A percentile compares a stretch with the other conserved stretches of the same genome.
Conservation (phyloP, 2,329 filamentous ascomycete species). For the Hypoxylon sp. region DNA sequence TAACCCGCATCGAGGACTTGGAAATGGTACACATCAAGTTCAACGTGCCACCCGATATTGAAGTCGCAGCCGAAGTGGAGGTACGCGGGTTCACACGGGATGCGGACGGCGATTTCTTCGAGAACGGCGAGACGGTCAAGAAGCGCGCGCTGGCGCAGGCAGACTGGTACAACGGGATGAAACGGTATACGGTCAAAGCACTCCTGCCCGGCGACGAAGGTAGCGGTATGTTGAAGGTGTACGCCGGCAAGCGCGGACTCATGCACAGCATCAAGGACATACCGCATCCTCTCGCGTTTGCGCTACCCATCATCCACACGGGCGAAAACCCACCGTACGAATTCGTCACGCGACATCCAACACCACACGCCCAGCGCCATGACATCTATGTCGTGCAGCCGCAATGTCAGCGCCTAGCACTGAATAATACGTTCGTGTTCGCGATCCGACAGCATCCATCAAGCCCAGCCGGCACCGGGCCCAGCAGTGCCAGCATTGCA, state of each 20-base stretch:
- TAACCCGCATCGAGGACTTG: slow-evolving; percentile 85
- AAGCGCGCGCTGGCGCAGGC: slow-evolving; percentile 91
- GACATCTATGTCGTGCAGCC: slow-evolving; percentile 97
- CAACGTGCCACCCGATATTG: slow-evolving; percentile 86
- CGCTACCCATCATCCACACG: slow-evolving; percentile 87
- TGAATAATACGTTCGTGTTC: slow-evolving; percentile 99
- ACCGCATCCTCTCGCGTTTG: slow-evolving; percentile 87
- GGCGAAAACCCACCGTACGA: slow-evolving; percentile 95
- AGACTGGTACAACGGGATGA: slow-evolving; percentile 87
- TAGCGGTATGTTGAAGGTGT: slow-evolving; percentile 85
- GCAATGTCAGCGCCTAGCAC: slow-evolving; percentile 84
- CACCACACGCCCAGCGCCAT: slow-evolving; percentile 95
- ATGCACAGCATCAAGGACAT: slow-evolving; percentile 99
- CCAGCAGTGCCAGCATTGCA: slow-evolving; percentile 55
- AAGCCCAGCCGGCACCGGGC: slow-evolving; percentile 42
- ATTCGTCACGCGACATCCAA: slow-evolving; percentile 91
- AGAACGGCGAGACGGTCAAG: slow-evolving; percentile 84
- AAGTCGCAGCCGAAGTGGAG: slow-evolving; percentile 92
- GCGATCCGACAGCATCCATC: slow-evolving; percentile 92
- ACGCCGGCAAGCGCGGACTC: slow-evolving; percentile 90
- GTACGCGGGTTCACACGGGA: slow-evolving; percentile 82
- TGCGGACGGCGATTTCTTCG: slow-evolving; percentile 89
- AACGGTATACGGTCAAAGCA: slow-evolving; percentile 93
- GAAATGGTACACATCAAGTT: slow-evolving; percentile 93
- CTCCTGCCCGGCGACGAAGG: slow-evolving; percentile 92